Percentiles rank a stretch among this genome's conserved stretches.
Conservation (phyloP, 768 basidiomycete genomes). For the Lentinula detonsa region DNA sequence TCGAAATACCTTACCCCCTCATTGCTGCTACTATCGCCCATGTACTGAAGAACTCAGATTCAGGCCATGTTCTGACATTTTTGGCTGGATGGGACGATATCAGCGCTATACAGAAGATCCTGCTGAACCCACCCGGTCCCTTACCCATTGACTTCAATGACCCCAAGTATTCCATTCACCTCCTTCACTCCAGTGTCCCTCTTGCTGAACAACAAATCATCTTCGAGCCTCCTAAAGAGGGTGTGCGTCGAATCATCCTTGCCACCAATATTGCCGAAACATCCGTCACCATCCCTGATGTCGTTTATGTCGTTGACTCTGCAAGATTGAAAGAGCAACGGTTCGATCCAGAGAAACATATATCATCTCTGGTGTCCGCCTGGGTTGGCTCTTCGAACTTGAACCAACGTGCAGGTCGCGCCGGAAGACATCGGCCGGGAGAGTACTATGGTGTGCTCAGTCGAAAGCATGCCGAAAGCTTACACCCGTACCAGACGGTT, state of each 20-base stretch:
- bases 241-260: slow-evolving; percentile 83
- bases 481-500: slow-evolving; percentile 81
- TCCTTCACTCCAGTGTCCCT: slow-evolving; percentile 87
- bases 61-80: slow-evolving; percentile 88
- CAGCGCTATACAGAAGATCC: slow-evolving; percentile 54
- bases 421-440: slow-evolving; percentile 85
- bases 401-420: slow-evolving; percentile 88
- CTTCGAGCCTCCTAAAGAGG: slow-evolving; percentile 73
- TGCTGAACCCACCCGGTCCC: slow-evolving; percentile 42
- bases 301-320: slow-evolving; percentile 90
- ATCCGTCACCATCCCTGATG: slow-evolving; percentile 91
- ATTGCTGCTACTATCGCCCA: slow-evolving; percentile 78
- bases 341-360: slow-evolving; percentile 84
- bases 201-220: slow-evolving; percentile 84
- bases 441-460: slow-evolving; percentile 87
- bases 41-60: slow-evolving; percentile 64
- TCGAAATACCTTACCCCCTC: slow-evolving; percentile 77
- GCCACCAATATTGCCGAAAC: slow-evolving; percentile 96
- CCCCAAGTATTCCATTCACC: slow-evolving; percentile 61
- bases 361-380: slow-evolving; percentile 83
- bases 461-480: slow-evolving; percentile 45
- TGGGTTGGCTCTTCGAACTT: slow-evolving; percentile 91
- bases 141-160: slow-evolving; percentile 61
- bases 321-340: slow-evolving; percentile 84
- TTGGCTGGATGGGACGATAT: slow-evolving; percentile 95